Conservation (phyloP, 805 yeast species). For the Saccharomycopsis babjevae region DNA sequence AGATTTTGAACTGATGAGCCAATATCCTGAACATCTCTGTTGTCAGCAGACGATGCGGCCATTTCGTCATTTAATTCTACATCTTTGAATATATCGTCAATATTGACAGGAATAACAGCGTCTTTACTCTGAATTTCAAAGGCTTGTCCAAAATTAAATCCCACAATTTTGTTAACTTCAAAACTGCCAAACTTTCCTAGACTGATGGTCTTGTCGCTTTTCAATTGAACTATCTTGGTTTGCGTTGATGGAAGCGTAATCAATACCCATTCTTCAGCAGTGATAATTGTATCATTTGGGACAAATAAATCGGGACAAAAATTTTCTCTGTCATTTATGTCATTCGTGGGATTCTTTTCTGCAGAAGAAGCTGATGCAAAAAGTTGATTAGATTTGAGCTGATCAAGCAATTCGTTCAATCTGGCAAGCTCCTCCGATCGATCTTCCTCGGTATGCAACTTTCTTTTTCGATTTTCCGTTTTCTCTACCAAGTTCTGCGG, state of each 20-base stretch:
- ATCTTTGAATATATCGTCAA: constrained; percentile 26
- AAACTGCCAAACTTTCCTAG: constrained; percentile 92
- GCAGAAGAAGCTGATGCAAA: not conserved
- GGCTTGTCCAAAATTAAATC: constrained; percentile 78
- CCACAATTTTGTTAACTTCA: constrained; percentile 61
- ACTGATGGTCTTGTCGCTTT: constrained; percentile 48
- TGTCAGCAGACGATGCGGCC: constrained; percentile 34
- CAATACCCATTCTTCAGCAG: constrained; percentile 45
- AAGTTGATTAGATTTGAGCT: not conserved
- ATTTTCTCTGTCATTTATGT: not conserved
- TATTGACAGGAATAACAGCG: constrained; percentile 39
- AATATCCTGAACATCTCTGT: constrained; percentile 56
- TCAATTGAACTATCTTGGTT: constrained; percentile 59
- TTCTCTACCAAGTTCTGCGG: not conserved
- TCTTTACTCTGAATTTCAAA: constrained; percentile 67
- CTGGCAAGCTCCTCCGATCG: not conserved
- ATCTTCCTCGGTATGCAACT: not conserved
- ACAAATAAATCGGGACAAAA: constrained; percentile 3
- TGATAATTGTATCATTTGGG: constrained; percentile 29
- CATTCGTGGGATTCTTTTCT: not conserved
- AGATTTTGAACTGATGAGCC: constrained; percentile 67
- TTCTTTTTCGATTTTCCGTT: not conserved
- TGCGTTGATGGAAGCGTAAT: constrained; percentile 77
- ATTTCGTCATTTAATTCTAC: constrained; percentile 27
- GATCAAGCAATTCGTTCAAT: not conserved